Evolutionary conservation across 192 early-diverging fungal species (phyloP).

Genomic region (Diversispora epigaea): DNA sequence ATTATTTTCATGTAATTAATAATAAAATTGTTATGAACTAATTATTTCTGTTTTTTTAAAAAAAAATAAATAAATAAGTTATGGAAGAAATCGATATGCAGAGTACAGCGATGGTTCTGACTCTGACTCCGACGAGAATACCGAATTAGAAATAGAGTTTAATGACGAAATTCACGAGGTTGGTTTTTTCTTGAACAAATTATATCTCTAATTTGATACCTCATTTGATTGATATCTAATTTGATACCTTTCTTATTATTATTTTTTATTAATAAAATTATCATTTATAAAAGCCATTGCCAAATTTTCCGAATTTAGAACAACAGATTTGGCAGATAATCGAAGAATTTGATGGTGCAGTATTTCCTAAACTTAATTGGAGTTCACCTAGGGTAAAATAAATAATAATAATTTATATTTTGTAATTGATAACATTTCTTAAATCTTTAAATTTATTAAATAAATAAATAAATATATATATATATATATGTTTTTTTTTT

Average conservation of each 20-base stretch:
- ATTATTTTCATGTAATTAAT: neutral
- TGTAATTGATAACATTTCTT: neutral
- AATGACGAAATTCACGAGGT: no score
- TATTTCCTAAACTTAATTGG: conserved; percentile 97
- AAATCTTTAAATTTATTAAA: neutral
- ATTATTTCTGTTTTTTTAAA: neutral
- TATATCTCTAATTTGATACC: no score
- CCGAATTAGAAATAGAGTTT: no score
- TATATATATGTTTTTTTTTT: conserved; percentile 9
- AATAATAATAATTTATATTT: neutral
- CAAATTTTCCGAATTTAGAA: conserved; percentile 68
- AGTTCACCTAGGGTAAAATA: conserved; percentile 74
- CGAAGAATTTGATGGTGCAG: conserved; percentile 69
- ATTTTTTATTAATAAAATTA: conserved; percentile 31
- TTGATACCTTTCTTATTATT: neutral
- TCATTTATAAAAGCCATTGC: conserved; percentile 31
- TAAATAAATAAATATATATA: conserved; percentile 16
- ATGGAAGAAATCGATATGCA: no score
- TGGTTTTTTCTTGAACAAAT: no score
- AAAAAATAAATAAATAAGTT: no score
- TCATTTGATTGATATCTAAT: neutral
- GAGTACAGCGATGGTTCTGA: no score
- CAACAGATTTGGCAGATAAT: conserved; percentile 63
- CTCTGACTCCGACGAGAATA: no score
- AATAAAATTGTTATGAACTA: neutral